Evolutionary conservation across 345 rosid species (phyloP), one percentile per base, ranked within the genome.

Genomic region (Gossypium arboreum): DNA sequence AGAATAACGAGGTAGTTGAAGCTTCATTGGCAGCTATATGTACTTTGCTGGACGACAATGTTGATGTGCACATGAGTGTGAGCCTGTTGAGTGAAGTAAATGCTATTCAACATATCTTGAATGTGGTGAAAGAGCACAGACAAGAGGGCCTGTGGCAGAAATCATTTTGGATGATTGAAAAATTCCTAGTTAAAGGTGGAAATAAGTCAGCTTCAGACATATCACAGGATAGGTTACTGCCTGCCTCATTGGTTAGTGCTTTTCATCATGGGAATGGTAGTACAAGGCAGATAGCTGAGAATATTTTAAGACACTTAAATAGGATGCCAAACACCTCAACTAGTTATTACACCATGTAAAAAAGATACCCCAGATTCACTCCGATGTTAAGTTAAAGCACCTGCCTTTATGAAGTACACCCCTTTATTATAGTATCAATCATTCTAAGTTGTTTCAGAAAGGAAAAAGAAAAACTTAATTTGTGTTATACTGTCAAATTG

Each of bases 241-340:
- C 89, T 73, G 79, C 90, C 25, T 85, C 85, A 69, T 83, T 92
- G 85, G 83, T 92, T 71, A 82, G 86, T 77, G 90, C 95, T 55
- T 89, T 92, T 67, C 98, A 91, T 75, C 90, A 89, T 24, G 97
- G 97, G 25, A 89, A 90, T 74, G 86, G 85, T 51, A 77, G 81
- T 69, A 90, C 97, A 22, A 91, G 86, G 84, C 92, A 88, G 84
- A 88, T 88, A 79, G 98, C 98, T 44, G 97, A 92, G 81, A 89
- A 86, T 78, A 86, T 92, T 72, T 75, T 94, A 77, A 81, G 87
- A 82, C 90, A 84, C 81, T 77, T 94, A 80, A 91, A 94, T 74
- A 88, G 84, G 90, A 85, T 88, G 88, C 95, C 97, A 57, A 79
- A 70, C 76, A 80, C 78, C 71, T 84, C 84, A 51, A 73, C 78